Base-by-base conservation (phyloP, 495 filamentous ascomycete genomes). In the Neurospora pannonica region DNA sequence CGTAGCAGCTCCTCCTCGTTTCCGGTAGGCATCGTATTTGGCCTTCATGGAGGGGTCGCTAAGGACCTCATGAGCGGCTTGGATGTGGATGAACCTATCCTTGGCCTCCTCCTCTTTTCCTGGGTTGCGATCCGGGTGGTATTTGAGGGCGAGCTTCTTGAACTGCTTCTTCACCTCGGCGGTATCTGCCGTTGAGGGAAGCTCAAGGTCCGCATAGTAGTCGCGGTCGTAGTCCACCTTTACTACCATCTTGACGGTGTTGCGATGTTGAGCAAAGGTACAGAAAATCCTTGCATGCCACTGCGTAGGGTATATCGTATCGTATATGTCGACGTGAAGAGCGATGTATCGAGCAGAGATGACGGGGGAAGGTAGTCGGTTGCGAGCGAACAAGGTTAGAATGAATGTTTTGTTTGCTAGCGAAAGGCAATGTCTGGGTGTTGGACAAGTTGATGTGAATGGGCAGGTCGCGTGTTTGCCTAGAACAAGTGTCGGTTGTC, bases 41-140 rank as follows among this genome's bases (percentile, higher is more conserved):
- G 87, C 80, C 72, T 90, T 90, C 76, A 86, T 83, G 39, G 85
- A 82, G 0, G 90, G 84, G 76, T 97, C 93, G 73, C 85, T 87
- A 36, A 98, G 85, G 37, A 98, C 88, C 79, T 97, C 95, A 75
- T 96, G 89, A 31, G 95, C 95, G 1, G 91, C 87, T 80, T 96
- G 93, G 72, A 97, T 97, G 37, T 89, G 86, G 78, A 96, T 91
- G 77, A 97, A 97, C 78, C 92, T 92, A 24, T 92, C 84, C 73
- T 90, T 93, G 73, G 91, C 91, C 76, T 94, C 93, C 28, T 86
- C 78, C 82, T 97, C 94, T 75, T 87, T 87, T 60, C 95, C 95
- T 5, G 91, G 92, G 77, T 98, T 97, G 60, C 94, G 90, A 80
- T 98, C 95, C 8, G 95, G 95, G 78, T 98, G 95, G 77, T 90